Percentiles rank a stretch among this genome's conserved stretches.
Evolutionary conservation across 2,329 filamentous ascomycete genomes (phyloP).

Genomic region (Raffaelea ambrosiae): DNA sequence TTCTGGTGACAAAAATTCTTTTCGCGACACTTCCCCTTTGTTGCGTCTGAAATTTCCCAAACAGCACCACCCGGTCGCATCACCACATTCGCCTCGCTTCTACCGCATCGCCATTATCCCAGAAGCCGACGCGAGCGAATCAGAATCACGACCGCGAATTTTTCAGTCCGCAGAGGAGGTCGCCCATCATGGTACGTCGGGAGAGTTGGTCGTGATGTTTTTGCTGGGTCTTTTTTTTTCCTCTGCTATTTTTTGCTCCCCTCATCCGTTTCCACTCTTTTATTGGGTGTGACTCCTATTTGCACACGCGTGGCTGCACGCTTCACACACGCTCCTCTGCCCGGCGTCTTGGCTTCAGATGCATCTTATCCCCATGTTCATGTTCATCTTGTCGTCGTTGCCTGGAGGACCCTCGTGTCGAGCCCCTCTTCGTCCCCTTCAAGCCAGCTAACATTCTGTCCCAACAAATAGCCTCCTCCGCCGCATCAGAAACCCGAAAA

Average conservation of each 20-base stretch:
- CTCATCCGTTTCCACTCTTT: neutral
- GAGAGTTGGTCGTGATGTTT: too few relatives aligned
- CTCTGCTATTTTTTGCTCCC: neutral
- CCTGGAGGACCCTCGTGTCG: too few relatives aligned
- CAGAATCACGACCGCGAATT: conserved; percentile 3
- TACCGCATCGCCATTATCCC: too few relatives aligned
- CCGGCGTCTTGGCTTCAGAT: too few relatives aligned
- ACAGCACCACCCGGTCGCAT: neutral
- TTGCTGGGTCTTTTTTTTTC: neutral
- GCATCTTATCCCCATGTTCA: neutral
- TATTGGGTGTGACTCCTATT: neutral
- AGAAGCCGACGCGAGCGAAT: conserved; percentile 6
- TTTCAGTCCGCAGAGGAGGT: conserved; percentile 32
- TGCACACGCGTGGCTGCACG: neutral
- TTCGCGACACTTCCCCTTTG: neutral
- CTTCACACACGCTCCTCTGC: too few relatives aligned
- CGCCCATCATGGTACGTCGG: conserved; percentile 39
- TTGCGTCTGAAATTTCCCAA: conserved; percentile 4
- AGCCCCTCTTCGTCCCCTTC: too few relatives aligned
- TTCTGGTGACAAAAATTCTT: too few relatives aligned
- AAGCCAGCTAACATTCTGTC: conserved; percentile 10
- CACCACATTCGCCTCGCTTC: too few relatives aligned
- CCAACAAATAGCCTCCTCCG: conserved; percentile 62
- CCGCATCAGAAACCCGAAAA: conserved; percentile 98
- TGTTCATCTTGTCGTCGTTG: too few relatives aligned